Evolutionary conservation across 768 basidiomycete genomes (phyloP).

Genomic region (Imleria badia): DNA sequence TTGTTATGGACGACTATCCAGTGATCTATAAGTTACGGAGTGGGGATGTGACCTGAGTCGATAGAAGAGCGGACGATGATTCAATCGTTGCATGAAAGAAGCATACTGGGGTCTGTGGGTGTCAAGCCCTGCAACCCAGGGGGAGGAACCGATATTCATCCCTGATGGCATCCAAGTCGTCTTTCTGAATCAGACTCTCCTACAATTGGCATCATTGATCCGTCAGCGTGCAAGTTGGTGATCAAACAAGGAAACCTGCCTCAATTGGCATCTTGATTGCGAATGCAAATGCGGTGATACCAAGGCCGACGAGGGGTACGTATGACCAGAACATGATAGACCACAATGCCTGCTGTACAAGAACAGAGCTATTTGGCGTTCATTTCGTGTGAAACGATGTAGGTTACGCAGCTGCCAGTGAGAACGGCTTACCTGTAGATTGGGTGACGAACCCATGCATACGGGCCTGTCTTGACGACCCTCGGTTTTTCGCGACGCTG

Average conservation of each 20-base stretch:
- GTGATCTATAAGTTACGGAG: no score
- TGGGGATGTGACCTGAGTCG: no score
- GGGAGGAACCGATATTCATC: constrained; percentile 20
- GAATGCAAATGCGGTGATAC: constrained; percentile 17
- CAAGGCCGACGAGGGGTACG: constrained; percentile 22
- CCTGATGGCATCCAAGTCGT: constrained; percentile 14
- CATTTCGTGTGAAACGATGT: neutral
- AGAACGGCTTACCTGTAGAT: constrained; percentile 23
- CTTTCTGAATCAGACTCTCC: constrained; percentile 30
- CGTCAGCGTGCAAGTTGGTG: neutral
- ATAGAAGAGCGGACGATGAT: no score
- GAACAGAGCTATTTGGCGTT: constrained; percentile 7
- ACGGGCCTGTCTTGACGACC: constrained; percentile 34
- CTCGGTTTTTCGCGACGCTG: constrained; percentile 31
- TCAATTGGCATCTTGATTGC: constrained; percentile 35
- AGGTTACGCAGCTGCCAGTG: no score
- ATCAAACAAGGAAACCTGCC: constrained; percentile 7
- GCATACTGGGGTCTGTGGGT: no score
- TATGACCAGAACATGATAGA: constrained; percentile 35
- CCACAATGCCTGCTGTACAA: constrained; percentile 18
- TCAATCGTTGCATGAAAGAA: no score
- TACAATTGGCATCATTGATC: constrained; percentile 1
- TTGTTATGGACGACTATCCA: no score
- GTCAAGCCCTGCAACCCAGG: no score
- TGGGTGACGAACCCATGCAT: constrained; percentile 36